Conservation (phyloP, 495 filamentous ascomycete genomes). For the Geoglossum glabrum region DNA sequence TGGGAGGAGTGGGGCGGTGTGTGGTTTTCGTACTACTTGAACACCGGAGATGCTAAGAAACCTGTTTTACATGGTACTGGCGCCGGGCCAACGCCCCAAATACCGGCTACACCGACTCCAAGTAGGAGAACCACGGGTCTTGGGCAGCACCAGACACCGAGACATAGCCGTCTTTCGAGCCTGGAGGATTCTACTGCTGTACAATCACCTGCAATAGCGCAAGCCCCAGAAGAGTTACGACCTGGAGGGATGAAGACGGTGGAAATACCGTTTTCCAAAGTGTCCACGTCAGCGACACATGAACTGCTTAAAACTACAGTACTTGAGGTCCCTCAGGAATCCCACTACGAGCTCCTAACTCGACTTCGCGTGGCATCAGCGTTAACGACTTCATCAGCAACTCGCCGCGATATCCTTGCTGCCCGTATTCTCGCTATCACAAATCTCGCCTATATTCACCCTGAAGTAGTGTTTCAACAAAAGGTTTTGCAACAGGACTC, state of each 20-base stretch:
- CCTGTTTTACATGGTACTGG: constrained; percentile 1
- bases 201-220: constrained; percentile 16
- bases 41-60: constrained; percentile 8
- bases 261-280: constrained; percentile 44
- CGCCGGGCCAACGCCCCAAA: constrained; percentile 8
- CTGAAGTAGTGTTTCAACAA: constrained; percentile 57
- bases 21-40: constrained; percentile 42
- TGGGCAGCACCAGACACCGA: constrained; percentile 12
- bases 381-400: constrained; percentile 39
- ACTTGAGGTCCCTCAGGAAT: constrained; percentile 44
- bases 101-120: constrained; percentile 33
- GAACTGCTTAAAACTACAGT: constrained; percentile 44
- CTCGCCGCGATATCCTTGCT: constrained; percentile 55
- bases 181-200: constrained; percentile 33
- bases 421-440: constrained; percentile 73
- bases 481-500: constrained; percentile 72
- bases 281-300: constrained; percentile 41
- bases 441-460: constrained; percentile 77
- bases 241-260: constrained; percentile 37
- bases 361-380: constrained; percentile 65
- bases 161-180: constrained; percentile 24
- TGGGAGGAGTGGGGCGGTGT: constrained; percentile 56
- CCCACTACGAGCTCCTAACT: constrained; percentile 71
- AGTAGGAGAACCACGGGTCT: constrained; percentile 18
- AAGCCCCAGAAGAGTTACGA: constrained; percentile 18